A percentile compares a stretch with the other conserved stretches of the same genome.
phyloP scores from a whole-genome alignment of 306 rosid species.

The Phaseolus lunatus region DNA sequence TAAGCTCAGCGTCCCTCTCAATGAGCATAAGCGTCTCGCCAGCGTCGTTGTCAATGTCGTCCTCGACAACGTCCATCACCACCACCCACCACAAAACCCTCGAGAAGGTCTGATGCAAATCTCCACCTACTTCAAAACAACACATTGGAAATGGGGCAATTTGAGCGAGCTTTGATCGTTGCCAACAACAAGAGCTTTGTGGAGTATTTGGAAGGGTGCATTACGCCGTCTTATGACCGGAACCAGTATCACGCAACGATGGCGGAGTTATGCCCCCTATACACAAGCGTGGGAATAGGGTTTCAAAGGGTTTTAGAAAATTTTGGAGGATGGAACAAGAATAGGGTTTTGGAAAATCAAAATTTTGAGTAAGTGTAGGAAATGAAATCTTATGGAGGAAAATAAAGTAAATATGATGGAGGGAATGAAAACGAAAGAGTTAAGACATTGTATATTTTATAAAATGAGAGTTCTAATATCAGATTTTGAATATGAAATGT shows the following conservation, averaged over 20 bases:
- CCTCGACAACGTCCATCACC: slow-evolving; percentile 12
- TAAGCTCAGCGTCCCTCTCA: slow-evolving; percentile 3
- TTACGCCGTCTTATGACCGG: not conserved
- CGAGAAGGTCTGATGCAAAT: not conserved
- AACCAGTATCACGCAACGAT: not conserved
- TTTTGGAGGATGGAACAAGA: no score
- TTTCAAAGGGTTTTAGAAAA: no score
- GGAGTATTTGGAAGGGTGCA: not conserved
- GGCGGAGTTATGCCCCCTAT: no score
- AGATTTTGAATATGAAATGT: no score
- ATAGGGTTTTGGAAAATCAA: no score
- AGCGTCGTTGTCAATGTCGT: not conserved
- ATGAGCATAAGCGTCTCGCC: slow-evolving; percentile 1
- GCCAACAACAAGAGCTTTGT: not conserved
- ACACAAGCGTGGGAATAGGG: no score
- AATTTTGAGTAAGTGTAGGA: no score
- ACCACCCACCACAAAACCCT: not conserved
- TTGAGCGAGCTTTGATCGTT: not conserved
- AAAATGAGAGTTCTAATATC: no score
- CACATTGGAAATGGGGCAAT: not conserved
- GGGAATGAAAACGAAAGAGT: no score
- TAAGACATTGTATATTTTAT: no score
- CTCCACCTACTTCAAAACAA: not conserved
- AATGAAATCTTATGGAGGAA: no score
- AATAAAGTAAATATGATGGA: no score